Evolutionary conservation across 495 filamentous ascomycete species (phyloP).

Genomic region (Podospora bellae-mahoneyi): DNA sequence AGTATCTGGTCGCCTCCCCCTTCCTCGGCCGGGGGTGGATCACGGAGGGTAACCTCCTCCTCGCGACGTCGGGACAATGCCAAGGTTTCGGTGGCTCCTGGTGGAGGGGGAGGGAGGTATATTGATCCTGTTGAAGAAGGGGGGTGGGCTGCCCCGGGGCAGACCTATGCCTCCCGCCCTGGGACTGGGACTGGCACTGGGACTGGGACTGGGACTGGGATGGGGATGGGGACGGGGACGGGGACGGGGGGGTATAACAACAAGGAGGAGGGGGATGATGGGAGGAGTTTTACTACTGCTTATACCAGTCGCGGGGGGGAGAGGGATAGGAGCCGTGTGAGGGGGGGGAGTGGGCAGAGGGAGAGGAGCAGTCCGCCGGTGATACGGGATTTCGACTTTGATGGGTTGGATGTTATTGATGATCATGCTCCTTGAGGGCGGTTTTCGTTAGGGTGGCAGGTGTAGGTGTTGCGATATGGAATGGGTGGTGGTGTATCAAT

Average conservation of each 20-base stretch:
- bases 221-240: too few species aligned
- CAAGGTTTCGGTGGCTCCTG: neutral
- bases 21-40: neutral
- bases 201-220: neutral
- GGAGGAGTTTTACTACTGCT: slow-evolving; percentile 29
- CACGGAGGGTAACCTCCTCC: neutral
- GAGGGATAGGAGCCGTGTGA: slow-evolving; percentile 11
- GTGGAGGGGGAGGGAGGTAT: neutral
- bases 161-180: slow-evolving; percentile 19
- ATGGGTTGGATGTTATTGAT: slow-evolving; percentile 40
- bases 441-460: neutral
- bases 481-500: neutral
- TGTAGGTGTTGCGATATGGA: neutral
- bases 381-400: slow-evolving; percentile 48
- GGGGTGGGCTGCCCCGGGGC: slow-evolving; percentile 23
- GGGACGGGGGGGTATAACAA: slow-evolving; percentile 22
- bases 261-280: slow-evolving; percentile 26
- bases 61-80: neutral
- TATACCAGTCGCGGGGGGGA: slow-evolving; percentile 20
- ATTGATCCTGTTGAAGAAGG: slow-evolving; percentile 30
- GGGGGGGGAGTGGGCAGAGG: slow-evolving; percentile 16
- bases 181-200: neutral
- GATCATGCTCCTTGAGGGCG: slow-evolving; percentile 5
- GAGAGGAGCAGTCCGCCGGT: slow-evolving; percentile 36
- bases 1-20: neutral